Conservation (phyloP, 2,329 filamentous ascomycete genomes). For the Myotisia sp. region DNA sequence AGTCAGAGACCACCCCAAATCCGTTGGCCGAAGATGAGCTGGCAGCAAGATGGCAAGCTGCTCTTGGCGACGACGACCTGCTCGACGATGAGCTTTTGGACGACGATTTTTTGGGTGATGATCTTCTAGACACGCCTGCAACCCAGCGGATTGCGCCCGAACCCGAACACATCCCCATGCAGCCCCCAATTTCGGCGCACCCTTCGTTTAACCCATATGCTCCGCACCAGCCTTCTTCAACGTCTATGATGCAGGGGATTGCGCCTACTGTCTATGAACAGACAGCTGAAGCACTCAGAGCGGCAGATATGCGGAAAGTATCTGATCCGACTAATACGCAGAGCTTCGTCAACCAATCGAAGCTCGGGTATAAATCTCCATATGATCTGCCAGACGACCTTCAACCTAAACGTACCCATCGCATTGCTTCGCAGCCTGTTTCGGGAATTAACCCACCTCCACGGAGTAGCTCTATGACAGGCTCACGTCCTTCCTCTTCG, state of each 20-base stretch:
- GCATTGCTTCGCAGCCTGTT: constrained; percentile 27
- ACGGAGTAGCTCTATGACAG: constrained; percentile 47
- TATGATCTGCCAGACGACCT: constrained; percentile 92
- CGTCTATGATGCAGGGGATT: constrained; percentile 30
- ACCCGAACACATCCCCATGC: not conserved
- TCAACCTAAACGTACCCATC: constrained; percentile 38
- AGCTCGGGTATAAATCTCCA: constrained; percentile 82
- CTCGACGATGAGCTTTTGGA: constrained; percentile 50
- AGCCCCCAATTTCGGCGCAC: not conserved
- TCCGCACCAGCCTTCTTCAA: constrained; percentile 37
- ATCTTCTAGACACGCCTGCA: constrained; percentile 40
- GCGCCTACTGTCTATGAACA: constrained; percentile 13
- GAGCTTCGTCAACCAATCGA: constrained; percentile 82
- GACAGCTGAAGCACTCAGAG: not conserved
- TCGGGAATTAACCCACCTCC: constrained; percentile 39
- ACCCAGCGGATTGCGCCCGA: not conserved
- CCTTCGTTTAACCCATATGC: constrained; percentile 33
- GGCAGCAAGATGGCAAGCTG: constrained; percentile 69
- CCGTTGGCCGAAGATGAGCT: constrained; percentile 44
- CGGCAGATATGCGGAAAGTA: not conserved
- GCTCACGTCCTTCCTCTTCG: constrained; percentile 14
- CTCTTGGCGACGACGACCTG: constrained; percentile 59
- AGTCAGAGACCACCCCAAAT: not conserved
- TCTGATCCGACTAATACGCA: constrained; percentile 30
- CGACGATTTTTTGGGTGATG: constrained; percentile 42